Evolutionary conservation across 805 yeast genomes (phyloP), one percentile per base, ranked within the genome.

Genomic region (Scheffersomyces ergatensis): DNA sequence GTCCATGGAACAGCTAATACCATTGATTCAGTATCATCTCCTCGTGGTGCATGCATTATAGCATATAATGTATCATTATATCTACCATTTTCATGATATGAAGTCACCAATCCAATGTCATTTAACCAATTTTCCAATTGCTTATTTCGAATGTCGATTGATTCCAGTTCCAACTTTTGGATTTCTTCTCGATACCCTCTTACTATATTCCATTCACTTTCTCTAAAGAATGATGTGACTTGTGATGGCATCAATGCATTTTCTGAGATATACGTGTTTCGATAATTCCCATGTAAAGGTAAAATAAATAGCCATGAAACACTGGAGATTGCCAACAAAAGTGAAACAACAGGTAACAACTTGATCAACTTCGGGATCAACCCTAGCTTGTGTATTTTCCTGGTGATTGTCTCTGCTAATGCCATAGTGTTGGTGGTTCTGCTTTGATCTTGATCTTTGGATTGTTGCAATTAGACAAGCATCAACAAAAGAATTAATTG

Each of bases 211-310:
- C 98, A 93, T 58, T 93, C 98, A 31, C 89, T 80, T 55, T 92
- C 98, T 40, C 97, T 74, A 60, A 87, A 93, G 58, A 89, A 89
- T 18, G 95, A 82, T 51, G 83, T 83, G 2, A 93, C 98, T 60
- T 93, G 98, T 0, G 95, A 90, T 6, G 99, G 97, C 87, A 93
- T 82, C 59, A 93, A 70, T 24, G 99, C 99, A 63, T 93, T 93
- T 57, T 93, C 99, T 6, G 95, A 85, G 11, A 90, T 85, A 60
- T 93, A 93, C 2, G 97, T 89, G 47, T 72, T 64, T 40, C 97
- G 71, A 59, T 69, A 88, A 55, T 87, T 88, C 16, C 97, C 98
- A 14, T 85, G 85, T 50, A 80, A 46, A 0, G 98, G 97, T 37
- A 89, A 67, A 17, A 74, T 62, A 12, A 76, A 58, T n/a, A 93